Percentiles rank a stretch among this genome's conserved stretches.
phyloP scores from a whole-genome alignment of 2,329 filamentous ascomycete species.

The Hypoxylon sp. region DNA sequence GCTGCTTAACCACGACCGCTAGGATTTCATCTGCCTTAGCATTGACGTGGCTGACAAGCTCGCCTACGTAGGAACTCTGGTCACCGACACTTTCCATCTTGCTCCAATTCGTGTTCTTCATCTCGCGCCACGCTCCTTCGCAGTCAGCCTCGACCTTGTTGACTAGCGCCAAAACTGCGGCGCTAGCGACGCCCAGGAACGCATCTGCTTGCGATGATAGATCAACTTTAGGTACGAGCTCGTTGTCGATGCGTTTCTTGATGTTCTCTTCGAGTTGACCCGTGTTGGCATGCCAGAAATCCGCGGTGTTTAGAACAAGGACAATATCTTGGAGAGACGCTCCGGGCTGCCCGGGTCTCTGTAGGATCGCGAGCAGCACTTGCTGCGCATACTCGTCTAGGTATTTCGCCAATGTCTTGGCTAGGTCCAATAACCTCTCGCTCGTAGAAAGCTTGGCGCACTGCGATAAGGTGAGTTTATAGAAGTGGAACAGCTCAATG shows the following conservation, averaged over 20 bases:
- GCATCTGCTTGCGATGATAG: conserved; percentile 93
- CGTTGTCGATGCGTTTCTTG: conserved; percentile 87
- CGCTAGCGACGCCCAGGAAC: conserved; percentile 94
- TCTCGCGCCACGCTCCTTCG: conserved; percentile 93
- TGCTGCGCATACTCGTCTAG: conserved; percentile 96
- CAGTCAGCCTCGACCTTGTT: conserved; percentile 85
- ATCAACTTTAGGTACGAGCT: conserved; percentile 82
- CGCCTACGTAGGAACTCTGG: conserved; percentile 90
- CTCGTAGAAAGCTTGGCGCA: conserved; percentile 96
- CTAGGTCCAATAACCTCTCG: conserved; percentile 86
- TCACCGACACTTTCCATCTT: conserved; percentile 94
- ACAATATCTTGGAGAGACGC: conserved; percentile 81
- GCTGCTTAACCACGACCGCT: conserved; percentile 84
- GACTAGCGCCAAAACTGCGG: conserved; percentile 86
- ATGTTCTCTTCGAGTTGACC: conserved; percentile 96
- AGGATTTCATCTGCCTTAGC: conserved; percentile 81
- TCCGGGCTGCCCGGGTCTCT: conserved; percentile 67
- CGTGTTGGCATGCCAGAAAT: conserved; percentile 96
- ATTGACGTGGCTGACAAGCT: conserved; percentile 82
- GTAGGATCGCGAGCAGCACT: conserved; percentile 81
- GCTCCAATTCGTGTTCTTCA: conserved; percentile 96
- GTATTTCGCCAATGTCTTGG: conserved; percentile 89
- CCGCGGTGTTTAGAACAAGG: conserved; percentile 93
- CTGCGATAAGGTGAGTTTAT: conserved; percentile 91
- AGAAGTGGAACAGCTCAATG: conserved; percentile 97